Evolutionary conservation across 108 stramenopile genomes (phyloP).

Genomic region (Cyclotella cryptica): DNA sequence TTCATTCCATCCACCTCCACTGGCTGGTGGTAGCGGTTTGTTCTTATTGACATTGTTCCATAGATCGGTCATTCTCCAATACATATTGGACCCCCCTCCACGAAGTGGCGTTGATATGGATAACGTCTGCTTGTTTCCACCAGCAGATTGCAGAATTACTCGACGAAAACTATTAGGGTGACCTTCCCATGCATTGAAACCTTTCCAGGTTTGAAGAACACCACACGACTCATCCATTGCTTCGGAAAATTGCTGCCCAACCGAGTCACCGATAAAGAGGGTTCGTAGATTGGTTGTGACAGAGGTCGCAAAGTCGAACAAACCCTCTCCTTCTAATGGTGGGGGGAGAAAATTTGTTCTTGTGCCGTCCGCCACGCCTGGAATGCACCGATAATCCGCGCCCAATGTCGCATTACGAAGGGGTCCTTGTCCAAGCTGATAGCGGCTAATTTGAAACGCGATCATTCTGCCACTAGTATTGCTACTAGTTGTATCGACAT

Average conservation of each 20-base stretch:
- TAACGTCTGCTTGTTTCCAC: constrained; percentile 1
- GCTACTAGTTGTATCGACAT: too few relatives aligned
- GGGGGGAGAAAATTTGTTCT: background rate
- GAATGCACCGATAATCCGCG: background rate
- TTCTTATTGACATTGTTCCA: constrained; percentile 2
- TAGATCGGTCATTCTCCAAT: constrained; percentile 12
- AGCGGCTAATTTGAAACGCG: too few relatives aligned
- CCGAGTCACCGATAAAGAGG: constrained; percentile 13
- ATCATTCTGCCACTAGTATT: too few relatives aligned
- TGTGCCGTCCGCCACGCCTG: background rate
- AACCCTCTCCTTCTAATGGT: background rate
- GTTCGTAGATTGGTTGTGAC: background rate
- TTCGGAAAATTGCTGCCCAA: constrained; percentile 13
- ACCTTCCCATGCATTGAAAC: background rate
- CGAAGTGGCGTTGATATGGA: background rate
- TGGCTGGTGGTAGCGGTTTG: background rate
- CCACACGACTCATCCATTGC: constrained; percentile 1
- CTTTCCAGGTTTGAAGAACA: background rate
- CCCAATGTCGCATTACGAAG: constrained; percentile 6
- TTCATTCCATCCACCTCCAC: constrained; percentile 13
- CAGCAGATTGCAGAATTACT: background rate
- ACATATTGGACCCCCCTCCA: background rate
- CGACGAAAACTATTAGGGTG: background rate
- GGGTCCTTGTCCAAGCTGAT: background rate
- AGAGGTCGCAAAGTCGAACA: constrained; percentile 13